Base-by-base conservation (phyloP, 2,329 filamentous ascomycete genomes). In the Aspergillus puulaauensis region DNA sequence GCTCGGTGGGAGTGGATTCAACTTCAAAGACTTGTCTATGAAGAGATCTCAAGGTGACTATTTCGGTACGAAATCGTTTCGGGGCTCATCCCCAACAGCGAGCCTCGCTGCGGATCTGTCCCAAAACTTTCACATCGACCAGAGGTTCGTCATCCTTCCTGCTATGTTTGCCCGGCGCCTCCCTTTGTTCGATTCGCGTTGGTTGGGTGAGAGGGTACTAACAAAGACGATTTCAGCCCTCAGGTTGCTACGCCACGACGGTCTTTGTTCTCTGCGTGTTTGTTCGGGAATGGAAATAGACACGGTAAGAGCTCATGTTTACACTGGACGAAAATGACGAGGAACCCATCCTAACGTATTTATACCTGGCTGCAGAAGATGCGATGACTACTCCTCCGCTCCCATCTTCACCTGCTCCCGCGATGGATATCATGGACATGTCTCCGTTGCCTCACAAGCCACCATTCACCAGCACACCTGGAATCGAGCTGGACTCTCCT, bases 71-170 rank as follows among this genome's bases (percentile, higher is more conserved):
- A 92, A 90, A 72, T 84, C 89, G 52, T 81, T 91, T 68, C 86
- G 86, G 65, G 91, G 91, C 49, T 96, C 93, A 19, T 99, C 95
- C 56, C 95, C 95, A 6, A 93, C 92, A 37, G 87, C 91, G 52
- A 96, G 91, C 70, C 80, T 99, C 66, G 93, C 93, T 43, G 93
- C 92, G 61, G 95, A 99, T 77, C 83, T 98, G 68, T 97, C 93
- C 58, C 92, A 96, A 73, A 99, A 98, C 80, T 96, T 98, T 74
- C 90, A 93, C 73, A 90, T 98, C 73, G 93, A 97, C 76, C 91
- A 89, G 71, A 97, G 93, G 93, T 97, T 81, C 66, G 83, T 71
- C 52, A 15, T 21, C n/a, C 37, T 46, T 60, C 61, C 60, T 17
- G 44, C 44, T 27, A 12, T 23, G 4, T 21, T 65, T 65, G 55